Percentiles rank a stretch among this genome's conserved stretches.
phyloP scores from a whole-genome alignment of 495 filamentous ascomycete genomes.

The Penicillium lagena region DNA sequence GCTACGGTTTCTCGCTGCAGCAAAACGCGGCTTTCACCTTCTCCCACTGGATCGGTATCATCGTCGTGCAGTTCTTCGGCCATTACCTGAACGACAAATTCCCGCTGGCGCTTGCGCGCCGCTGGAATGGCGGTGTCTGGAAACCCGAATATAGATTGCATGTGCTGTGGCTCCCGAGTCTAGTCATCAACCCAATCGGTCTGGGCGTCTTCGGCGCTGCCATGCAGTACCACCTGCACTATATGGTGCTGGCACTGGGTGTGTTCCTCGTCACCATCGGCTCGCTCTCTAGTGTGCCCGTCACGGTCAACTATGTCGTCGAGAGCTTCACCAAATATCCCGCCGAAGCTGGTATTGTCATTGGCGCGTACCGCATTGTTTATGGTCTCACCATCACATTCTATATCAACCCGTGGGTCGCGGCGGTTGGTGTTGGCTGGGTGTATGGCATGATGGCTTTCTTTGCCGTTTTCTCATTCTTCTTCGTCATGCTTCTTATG shows the following conservation, averaged over 20 bases:
- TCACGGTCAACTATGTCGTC: conserved; percentile 43
- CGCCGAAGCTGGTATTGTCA: conserved; percentile 33
- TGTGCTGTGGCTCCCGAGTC: conserved; percentile 36
- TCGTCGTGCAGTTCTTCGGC: conserved; percentile 35
- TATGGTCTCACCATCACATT: conserved; percentile 42
- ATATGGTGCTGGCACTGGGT: conserved; percentile 39
- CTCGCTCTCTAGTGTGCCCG: conserved; percentile 31
- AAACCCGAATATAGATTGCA: conserved; percentile 47
- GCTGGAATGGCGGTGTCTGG: conserved; percentile 35
- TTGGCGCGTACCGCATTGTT: conserved; percentile 35
- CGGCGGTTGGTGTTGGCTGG: conserved; percentile 40
- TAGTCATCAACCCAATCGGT: conserved; percentile 40
- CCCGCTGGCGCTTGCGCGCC: conserved; percentile 30
- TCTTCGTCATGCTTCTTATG: conserved; percentile 27
- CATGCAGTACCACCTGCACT: conserved; percentile 42
- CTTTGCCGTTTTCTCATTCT: conserved; percentile 32
- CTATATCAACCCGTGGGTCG: conserved; percentile 41
- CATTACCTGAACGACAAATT: conserved; percentile 39
- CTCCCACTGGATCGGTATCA: conserved; percentile 41
- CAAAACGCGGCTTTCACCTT: conserved; percentile 45
- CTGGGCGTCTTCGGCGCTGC: conserved; percentile 43
- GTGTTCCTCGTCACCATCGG: conserved; percentile 38
- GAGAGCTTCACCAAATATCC: conserved; percentile 39
- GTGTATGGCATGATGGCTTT: conserved; percentile 48
- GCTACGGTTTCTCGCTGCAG: conserved; percentile 41